Percentiles rank a stretch among this genome's conserved stretches.
phyloP scores from a whole-genome alignment of 2,329 filamentous ascomycete species.

The Neoscytalidium dimidiatum region DNA sequence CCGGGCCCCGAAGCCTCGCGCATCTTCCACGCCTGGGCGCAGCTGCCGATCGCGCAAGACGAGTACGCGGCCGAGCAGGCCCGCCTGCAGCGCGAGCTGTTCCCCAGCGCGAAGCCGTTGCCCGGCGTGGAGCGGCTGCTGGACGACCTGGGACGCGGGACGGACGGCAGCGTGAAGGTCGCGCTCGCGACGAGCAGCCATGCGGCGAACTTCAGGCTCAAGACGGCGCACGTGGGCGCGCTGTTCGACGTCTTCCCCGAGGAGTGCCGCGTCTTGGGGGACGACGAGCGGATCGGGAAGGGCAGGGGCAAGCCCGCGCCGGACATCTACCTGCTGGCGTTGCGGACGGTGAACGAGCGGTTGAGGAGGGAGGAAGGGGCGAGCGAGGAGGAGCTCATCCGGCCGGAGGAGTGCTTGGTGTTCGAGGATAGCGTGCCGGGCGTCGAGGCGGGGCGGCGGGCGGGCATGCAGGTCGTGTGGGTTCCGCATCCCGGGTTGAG shows the following conservation, averaged over 20 bases:
- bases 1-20: conserved; percentile 60
- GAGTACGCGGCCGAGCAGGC: conserved; percentile 65
- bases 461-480: conserved; percentile 95
- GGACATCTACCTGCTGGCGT: conserved; percentile 88
- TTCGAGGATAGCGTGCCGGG: conserved; percentile 96
- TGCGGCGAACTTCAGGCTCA: conserved; percentile 71
- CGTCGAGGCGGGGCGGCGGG: conserved; percentile 84
- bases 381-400: conserved; percentile 63
- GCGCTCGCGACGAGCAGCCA: conserved; percentile 85
- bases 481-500: conserved; percentile 79
- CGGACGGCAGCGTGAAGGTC: conserved; percentile 40
- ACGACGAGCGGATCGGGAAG: conserved; percentile 73
- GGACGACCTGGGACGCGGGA: conserved; percentile 48
- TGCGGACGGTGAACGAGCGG: conserved; percentile 79
- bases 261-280: conserved; percentile 77
- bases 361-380: conserved; percentile 55
- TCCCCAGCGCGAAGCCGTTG: conserved; percentile 73
- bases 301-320: conserved; percentile 93
- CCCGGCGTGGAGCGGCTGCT: conserved; percentile 77
- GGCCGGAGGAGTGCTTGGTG: conserved; percentile 85
- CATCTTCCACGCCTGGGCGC: conserved; percentile 78
- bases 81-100: conserved; percentile 69
- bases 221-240: conserved; percentile 61
- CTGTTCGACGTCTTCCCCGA: conserved; percentile 63
- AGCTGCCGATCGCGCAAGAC: conserved; percentile 73